phyloP scores from a whole-genome alignment of 164 flowering plant genomes.

The Piper betle region DNA sequence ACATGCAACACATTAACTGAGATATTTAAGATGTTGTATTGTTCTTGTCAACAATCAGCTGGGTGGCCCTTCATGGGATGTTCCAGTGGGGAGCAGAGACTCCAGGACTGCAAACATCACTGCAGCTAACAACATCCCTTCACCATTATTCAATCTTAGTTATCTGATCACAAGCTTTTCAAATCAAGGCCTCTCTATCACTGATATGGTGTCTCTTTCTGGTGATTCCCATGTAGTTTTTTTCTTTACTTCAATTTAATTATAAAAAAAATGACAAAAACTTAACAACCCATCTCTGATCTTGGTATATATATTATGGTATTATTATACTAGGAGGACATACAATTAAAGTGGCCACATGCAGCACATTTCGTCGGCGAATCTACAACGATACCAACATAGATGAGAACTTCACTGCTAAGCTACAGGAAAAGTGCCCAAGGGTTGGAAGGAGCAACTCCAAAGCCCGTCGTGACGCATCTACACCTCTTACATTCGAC shows the following conservation, averaged over 20 bases:
- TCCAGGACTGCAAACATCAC: conserved; percentile 23
- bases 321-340: conserved; percentile 26
- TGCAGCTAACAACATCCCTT: conserved; percentile 26
- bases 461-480: conserved; percentile 43
- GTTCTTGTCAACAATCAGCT: conserved; percentile 6
- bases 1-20: not conserved
- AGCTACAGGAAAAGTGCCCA: conserved; percentile 36
- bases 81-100: conserved; percentile 38
- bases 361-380: conserved; percentile 40
- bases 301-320: conserved; percentile 20
- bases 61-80: conserved; percentile 43
- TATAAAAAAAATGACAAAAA: too few species aligned
- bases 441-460: conserved; percentile 32
- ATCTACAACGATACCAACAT: conserved; percentile 67
- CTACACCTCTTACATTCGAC: conserved; percentile 35
- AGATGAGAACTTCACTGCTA: conserved; percentile 29
- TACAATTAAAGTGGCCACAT: conserved; percentile 52
- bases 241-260: not conserved
- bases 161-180: conserved; percentile 18
- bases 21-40: not conserved
- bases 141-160: conserved; percentile 6
- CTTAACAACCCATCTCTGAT: not conserved
- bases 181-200: conserved; percentile 17
- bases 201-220: conserved; percentile 40
- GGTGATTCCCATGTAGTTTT: conserved; percentile 8